Evolutionary conservation across 371 early-diverging fungal genomes (phyloP).

Genomic region (Mycotypha africana): DNA sequence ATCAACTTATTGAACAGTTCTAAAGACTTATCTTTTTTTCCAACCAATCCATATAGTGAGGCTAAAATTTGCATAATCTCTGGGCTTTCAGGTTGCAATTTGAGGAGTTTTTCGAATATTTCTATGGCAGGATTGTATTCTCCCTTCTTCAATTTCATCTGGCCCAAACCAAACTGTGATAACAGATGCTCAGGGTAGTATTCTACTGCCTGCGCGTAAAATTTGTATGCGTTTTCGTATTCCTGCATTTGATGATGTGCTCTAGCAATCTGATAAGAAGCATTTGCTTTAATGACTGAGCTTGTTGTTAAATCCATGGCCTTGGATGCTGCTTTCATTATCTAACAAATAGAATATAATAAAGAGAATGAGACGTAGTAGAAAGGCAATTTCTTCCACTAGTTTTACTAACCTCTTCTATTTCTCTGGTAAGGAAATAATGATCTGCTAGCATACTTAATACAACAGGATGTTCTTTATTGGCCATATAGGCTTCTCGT

Average conservation of each 20-base stretch:
- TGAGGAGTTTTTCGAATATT: slow-evolving; percentile 68
- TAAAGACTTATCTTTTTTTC: slow-evolving; percentile 61
- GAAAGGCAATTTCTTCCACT: too few relatives aligned
- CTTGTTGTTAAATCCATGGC: slow-evolving; percentile 47
- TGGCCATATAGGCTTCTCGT: slow-evolving; percentile 42
- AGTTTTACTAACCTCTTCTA: slow-evolving; percentile 45
- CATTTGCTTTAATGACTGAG: slow-evolving; percentile 51
- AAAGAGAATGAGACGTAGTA: too few relatives aligned
- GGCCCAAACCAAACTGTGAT: slow-evolving; percentile 77
- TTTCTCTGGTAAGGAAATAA: slow-evolving; percentile 46
- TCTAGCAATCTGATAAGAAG: slow-evolving; percentile 56
- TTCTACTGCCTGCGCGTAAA: slow-evolving; percentile 64
- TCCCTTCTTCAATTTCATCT: slow-evolving; percentile 55
- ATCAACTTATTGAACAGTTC: slow-evolving; percentile 55
- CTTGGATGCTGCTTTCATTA: slow-evolving; percentile 38
- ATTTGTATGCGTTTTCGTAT: slow-evolving; percentile 65
- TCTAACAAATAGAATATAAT: slow-evolving; percentile 12
- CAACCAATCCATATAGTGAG: slow-evolving; percentile 58
- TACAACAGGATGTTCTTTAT: slow-evolving; percentile 46
- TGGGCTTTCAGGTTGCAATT: slow-evolving; percentile 55
- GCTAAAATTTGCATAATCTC: slow-evolving; percentile 64
- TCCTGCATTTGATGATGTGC: slow-evolving; percentile 54
- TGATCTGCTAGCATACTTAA: slow-evolving; percentile 55
- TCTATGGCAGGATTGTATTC: slow-evolving; percentile 58
- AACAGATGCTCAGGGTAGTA: slow-evolving; percentile 62